A percentile compares a stretch with the other conserved stretches of the same genome.
Evolutionary conservation across 108 stramenopile species (phyloP).

Genomic region (Pseudonitzschia multistriata): DNA sequence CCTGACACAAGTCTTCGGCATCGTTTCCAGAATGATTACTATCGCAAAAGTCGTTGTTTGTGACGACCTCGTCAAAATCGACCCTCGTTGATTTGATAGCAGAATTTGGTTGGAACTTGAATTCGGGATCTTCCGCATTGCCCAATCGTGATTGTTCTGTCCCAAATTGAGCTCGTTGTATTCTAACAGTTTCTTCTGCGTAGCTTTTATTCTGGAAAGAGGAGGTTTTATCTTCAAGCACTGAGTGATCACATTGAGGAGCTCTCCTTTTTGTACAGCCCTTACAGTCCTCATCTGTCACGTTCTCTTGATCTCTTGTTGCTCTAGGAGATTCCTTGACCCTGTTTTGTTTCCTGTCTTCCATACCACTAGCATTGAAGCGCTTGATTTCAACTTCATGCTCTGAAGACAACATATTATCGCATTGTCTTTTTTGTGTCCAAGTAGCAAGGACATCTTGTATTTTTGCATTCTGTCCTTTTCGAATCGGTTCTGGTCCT

Average conservation of each 20-base stretch:
- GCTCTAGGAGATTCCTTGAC: background rate
- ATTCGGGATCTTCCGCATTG: background rate
- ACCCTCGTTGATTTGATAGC: background rate
- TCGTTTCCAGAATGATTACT: too few species aligned
- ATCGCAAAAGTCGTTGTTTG: too few species aligned
- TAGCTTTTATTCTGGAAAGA: background rate
- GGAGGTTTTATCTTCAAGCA: background rate
- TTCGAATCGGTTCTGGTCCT: background rate
- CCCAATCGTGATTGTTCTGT: background rate
- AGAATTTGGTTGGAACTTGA: background rate
- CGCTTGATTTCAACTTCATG: background rate
- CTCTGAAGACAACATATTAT: background rate
- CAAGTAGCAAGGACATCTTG: constrained; percentile 4
- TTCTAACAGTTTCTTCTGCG: background rate
- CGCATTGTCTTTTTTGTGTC: background rate
- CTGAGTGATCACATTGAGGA: background rate
- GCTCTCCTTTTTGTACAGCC: background rate
- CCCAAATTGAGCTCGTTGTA: background rate
- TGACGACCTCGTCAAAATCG: background rate
- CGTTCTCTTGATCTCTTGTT: background rate
- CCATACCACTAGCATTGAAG: background rate
- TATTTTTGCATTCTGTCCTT: background rate
- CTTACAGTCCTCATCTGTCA: background rate
- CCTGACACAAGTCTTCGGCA: too few species aligned
- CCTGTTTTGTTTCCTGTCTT: too few species aligned